Percentiles rank a stretch among this genome's conserved stretches.
These are phyloP conservation scores for Trypanosoma caninum DNA, from an alignment of 208 protist species.

Conservation along the genomic window DNA sequence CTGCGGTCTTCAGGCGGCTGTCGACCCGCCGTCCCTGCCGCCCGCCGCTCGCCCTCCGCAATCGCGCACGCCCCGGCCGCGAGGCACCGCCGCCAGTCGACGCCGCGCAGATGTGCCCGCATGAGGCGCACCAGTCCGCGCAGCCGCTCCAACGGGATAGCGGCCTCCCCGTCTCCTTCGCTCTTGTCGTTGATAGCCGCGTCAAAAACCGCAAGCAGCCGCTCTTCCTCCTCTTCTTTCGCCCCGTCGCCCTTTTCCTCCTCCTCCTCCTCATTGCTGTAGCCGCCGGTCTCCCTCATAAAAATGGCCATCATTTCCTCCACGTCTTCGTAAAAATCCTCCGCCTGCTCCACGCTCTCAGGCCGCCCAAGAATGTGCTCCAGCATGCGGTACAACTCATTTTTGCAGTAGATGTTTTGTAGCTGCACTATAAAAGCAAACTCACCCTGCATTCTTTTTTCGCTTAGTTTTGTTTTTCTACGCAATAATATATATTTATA, in stretches of 20 bases:
- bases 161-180: constrained; percentile 22
- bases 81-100: constrained; percentile 36
- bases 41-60: constrained; percentile 44
- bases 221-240: constrained; percentile 22
- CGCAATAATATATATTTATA: background rate
- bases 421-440: constrained; percentile 50
- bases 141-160: constrained; percentile 53
- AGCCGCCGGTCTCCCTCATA: constrained; percentile 17
- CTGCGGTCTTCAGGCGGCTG: constrained; percentile 10
- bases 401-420: constrained; percentile 81
- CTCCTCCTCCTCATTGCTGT: background rate
- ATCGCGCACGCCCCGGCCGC: constrained; percentile 62
- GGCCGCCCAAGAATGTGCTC: constrained; percentile 71
- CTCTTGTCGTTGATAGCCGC: constrained; percentile 21
- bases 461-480: background rate
- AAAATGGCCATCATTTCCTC: constrained; percentile 68
- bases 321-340: constrained; percentile 82
- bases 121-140: constrained; percentile 53
- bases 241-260: constrained; percentile 4
- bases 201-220: constrained; percentile 15
- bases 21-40: constrained; percentile 37
- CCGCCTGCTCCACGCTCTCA: constrained; percentile 47
- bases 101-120: constrained; percentile 30
- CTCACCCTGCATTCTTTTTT: constrained; percentile 36
- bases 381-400: constrained; percentile 68